These are phyloP conservation scores for Yarrowia galli DNA, from an alignment of 1,139 yeast genomes.

Conservation along the genomic window DNA sequence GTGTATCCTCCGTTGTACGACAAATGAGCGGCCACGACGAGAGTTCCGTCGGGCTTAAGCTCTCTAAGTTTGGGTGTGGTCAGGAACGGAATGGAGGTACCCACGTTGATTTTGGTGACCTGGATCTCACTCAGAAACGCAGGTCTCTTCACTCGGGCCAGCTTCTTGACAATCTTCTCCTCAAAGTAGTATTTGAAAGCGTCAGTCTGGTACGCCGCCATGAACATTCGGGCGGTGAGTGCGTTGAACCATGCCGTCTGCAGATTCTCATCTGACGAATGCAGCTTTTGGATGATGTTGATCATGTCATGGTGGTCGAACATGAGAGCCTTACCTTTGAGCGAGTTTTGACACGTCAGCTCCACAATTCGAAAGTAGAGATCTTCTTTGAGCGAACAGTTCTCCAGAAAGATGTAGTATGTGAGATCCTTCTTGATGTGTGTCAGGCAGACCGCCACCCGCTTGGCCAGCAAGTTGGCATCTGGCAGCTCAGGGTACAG, in stretches of 20 bases:
- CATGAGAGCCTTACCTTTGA: conserved; percentile 59
- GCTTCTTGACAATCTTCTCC: conserved; percentile 69
- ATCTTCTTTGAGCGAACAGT: conserved; percentile 84
- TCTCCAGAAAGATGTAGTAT: conserved; percentile 77
- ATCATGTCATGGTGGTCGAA: conserved; percentile 75
- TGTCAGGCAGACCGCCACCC: conserved; percentile 74
- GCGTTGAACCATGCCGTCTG: conserved; percentile 94
- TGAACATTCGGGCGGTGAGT: conserved; percentile 76
- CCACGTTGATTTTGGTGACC: conserved; percentile 75
- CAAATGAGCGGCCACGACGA: conserved; percentile 67
- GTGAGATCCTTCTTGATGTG: conserved; percentile 49
- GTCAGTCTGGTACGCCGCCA: conserved; percentile 76
- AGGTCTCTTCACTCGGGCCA: conserved; percentile 82
- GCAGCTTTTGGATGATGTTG: conserved; percentile 73
- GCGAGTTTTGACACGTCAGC: conserved; percentile 28
- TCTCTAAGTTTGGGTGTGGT: conserved; percentile 74
- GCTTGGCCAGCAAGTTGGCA: conserved; percentile 78
- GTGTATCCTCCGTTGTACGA: conserved; percentile 77
- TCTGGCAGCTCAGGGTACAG: conserved; percentile 81
- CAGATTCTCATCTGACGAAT: conserved; percentile 82
- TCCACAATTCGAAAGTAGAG: conserved; percentile 86
- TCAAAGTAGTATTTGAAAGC: conserved; percentile 64
- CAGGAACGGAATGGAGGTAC: conserved; percentile 79
- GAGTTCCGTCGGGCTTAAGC: conserved; percentile 80
- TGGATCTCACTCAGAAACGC: conserved; percentile 85